Conservation (phyloP, 768 basidiomycete genomes). For the Auricularia cornea region DNA sequence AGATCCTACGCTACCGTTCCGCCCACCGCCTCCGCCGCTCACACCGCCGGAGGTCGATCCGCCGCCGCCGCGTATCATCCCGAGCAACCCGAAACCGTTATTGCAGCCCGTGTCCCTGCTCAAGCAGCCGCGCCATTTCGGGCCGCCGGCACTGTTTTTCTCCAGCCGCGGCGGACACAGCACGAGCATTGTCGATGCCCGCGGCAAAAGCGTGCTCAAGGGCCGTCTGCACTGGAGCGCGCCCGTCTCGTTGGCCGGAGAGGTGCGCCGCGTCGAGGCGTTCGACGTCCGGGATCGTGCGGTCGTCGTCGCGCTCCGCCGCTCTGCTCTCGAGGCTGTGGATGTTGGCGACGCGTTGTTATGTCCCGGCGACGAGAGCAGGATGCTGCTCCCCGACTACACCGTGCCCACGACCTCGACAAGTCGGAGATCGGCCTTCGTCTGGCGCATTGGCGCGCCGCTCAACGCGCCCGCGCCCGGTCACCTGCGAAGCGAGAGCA, state of each 20-base stretch:
- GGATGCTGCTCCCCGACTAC: constrained; percentile 64
- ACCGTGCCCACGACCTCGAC: constrained; percentile 48
- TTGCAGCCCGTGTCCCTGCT: constrained; percentile 69
- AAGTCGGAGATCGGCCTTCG: constrained; percentile 64
- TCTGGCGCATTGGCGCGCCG: constrained; percentile 78
- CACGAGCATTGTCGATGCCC: constrained; percentile 79
- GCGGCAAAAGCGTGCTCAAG: constrained; percentile 76
- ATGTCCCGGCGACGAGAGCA: constrained; percentile 72
- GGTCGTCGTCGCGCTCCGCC: constrained; percentile 76
- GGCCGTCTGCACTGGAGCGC: constrained; percentile 72
- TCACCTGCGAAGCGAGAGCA: not conserved
- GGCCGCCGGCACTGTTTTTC: constrained; percentile 79
- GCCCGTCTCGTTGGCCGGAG: constrained; percentile 65
- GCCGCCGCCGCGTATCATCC: constrained; percentile 18
- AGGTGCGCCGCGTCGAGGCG: constrained; percentile 75
- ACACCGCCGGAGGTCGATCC: constrained; percentile 16
- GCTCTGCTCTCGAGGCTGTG: constrained; percentile 76
- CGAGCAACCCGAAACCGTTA: constrained; percentile 44
- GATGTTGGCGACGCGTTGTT: constrained; percentile 73
- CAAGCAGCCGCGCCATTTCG: constrained; percentile 71
- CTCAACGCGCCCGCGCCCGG: constrained; percentile 18
- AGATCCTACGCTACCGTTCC: constrained; percentile 76
- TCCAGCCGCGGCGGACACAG: constrained; percentile 87
- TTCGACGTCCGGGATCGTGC: constrained; percentile 71
- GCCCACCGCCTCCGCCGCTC: constrained; percentile 36